These are phyloP conservation scores for Larix kaempferi DNA, from an alignment of 75 land plant species.

Conservation along the genomic window DNA sequence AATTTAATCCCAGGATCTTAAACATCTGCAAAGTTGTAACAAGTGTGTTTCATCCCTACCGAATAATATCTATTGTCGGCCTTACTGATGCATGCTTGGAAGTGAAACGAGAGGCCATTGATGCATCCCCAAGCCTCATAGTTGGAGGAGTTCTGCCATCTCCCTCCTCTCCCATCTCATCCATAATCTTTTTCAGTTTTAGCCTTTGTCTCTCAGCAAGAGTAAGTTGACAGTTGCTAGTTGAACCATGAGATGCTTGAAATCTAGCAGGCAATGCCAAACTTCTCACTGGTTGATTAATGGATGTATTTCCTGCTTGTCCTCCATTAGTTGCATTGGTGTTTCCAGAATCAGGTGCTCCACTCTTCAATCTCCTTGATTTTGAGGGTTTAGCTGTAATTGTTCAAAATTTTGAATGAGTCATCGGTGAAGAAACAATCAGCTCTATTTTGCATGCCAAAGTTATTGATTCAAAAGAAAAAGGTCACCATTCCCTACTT, in stretches of 20 bases:
- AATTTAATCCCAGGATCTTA: slow-evolving; percentile 96
- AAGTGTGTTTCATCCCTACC: slow-evolving; percentile 94
- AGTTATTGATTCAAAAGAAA: background rate
- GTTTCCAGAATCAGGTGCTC: slow-evolving; percentile 18
- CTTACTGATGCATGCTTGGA: slow-evolving; percentile 97
- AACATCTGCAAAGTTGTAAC: slow-evolving; percentile 99
- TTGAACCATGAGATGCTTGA: background rate
- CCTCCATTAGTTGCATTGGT: slow-evolving; percentile 25
- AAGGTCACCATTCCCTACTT: slow-evolving; percentile 42
- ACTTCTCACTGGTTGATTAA: background rate
- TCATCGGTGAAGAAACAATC: background rate
- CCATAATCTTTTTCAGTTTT: slow-evolving; percentile 81
- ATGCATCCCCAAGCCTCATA: slow-evolving; percentile 97
- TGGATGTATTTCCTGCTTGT: slow-evolving; percentile 17
- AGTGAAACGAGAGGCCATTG: slow-evolving; percentile 99
- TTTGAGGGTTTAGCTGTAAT: slow-evolving; percentile 50
- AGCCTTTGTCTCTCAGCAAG: slow-evolving; percentile 74
- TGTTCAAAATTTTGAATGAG: background rate
- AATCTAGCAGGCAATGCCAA: slow-evolving; percentile 11
- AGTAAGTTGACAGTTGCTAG: slow-evolving; percentile 49
- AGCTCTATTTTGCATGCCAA: background rate
- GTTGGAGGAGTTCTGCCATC: slow-evolving; percentile 80
- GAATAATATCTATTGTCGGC: slow-evolving; percentile 90
- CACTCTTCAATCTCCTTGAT: slow-evolving; percentile 47
- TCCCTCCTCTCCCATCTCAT: slow-evolving; percentile 86